Evolutionary conservation across 75 land plant genomes (phyloP), one percentile per base, ranked within the genome.

Genomic region (Isoetes taiwanensis): DNA sequence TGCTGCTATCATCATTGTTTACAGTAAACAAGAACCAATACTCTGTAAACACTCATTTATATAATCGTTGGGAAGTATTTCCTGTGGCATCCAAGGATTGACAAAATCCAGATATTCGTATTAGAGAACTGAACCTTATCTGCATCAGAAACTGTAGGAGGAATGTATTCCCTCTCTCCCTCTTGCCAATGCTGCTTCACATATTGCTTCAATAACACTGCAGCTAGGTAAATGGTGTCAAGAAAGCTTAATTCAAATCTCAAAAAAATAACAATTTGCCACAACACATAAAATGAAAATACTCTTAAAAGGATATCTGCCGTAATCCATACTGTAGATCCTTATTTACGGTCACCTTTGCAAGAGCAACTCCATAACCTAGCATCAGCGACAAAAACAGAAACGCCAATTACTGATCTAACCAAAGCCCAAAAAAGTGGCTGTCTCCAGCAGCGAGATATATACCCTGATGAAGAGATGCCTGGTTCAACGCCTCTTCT

Each of bases 151-250:
- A 78, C 80, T 38, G 58, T 62, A 30, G 95, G 86, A 66, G 67
- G 82, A 28, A 73, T 74, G 57, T 76, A 83, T 16, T 50, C 65
- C 56, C 80, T 75, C 19, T 84, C 90, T 20, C 69, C 95, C 61
- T 81, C 88, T 53, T 81, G 68, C 99, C 99, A 94, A 56, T 94
- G 95, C 58, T 94, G 81, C 64, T 84, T 94, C 55, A 88, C 73
- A 50, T 79, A 87, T 53, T 87, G 99, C 71, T 87, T 94, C 33
- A 94, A 61, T 20, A 87, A 57, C n/a, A 94, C 95, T 20, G 96
- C 94, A 40, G 99, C 99, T 70, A 87, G 55, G 99, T 87, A 54
- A 42, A 41, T 37, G 65, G 16, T 26, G 27, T 17, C 30, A 34
- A 34, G 62, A 16, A 30, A 60, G 56, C 17, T 26, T 30, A 62